Percentiles rank a stretch among this genome's conserved stretches.
Evolutionary conservation across 352 stramenopile genomes (phyloP).

Genomic region (Elongisporangium anandrum): DNA sequence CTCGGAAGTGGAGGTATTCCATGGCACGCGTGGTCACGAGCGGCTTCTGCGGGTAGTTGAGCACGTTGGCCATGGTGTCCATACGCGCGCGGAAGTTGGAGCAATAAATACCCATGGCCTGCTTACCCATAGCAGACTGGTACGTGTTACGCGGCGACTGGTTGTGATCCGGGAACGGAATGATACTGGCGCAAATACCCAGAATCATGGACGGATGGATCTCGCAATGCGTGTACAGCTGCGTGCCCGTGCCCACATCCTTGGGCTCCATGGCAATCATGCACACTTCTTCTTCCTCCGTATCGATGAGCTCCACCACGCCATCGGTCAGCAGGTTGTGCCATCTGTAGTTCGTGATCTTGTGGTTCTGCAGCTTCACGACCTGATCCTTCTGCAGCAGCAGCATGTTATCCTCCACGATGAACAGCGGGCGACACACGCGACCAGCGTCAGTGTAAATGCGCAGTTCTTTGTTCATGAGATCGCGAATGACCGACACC

Average conservation of each 20-base stretch:
- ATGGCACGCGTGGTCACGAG: conserved; percentile 98
- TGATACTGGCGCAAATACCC: conserved; percentile 99
- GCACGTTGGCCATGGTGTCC: conserved; percentile 99
- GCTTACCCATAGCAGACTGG: conserved; percentile 99
- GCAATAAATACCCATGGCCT: conserved; percentile 99
- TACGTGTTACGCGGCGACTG: conserved; percentile 99
- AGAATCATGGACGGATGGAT: conserved; percentile 99
- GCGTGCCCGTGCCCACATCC: conserved; percentile 81
- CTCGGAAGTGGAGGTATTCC: conserved; percentile 98
- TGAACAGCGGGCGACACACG: conserved; percentile 98
- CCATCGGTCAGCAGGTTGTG: conserved; percentile 91
- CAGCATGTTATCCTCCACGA: conserved; percentile 96
- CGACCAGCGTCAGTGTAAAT: conserved; percentile 99
- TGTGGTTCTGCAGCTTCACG: conserved; percentile 91
- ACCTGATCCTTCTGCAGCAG: conserved; percentile 98
- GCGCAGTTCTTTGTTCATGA: conserved; percentile 97
- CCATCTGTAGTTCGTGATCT: conserved; percentile 86
- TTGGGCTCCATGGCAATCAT: conserved; percentile 99
- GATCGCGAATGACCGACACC: conserved; percentile 97
- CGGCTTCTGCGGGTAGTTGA: conserved; percentile 99
- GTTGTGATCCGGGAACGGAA: conserved; percentile 99
- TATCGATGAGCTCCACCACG: conserved; percentile 98
- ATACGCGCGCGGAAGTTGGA: conserved; percentile 99
- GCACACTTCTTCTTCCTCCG: conserved; percentile 99
- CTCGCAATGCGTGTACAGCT: conserved; percentile 99